Percentiles rank a stretch among this genome's conserved stretches.
These are phyloP conservation scores for Ilyonectria robusta DNA, from an alignment of 2,329 filamentous ascomycete species.

Conservation along the genomic window DNA sequence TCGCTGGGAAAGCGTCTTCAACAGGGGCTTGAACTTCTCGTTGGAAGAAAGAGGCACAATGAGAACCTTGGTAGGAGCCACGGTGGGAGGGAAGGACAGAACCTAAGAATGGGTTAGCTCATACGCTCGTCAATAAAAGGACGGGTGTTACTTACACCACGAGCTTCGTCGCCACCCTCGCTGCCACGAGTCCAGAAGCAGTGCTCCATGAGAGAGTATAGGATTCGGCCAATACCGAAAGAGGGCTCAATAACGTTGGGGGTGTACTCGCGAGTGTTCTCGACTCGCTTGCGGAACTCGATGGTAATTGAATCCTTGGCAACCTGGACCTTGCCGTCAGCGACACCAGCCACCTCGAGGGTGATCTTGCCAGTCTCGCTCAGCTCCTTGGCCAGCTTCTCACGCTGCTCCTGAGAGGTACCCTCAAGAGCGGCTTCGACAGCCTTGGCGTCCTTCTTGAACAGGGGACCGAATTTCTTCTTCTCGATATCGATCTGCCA, in stretches of 20 bases:
- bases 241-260: slow-evolving; percentile 98
- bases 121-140: not conserved
- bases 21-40: slow-evolving; percentile 82
- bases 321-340: slow-evolving; percentile 82
- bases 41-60: slow-evolving; percentile 91
- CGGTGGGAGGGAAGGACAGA: slow-evolving; percentile 69
- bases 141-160: slow-evolving; percentile 76
- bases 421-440: slow-evolving; percentile 85
- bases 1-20: slow-evolving; percentile 79
- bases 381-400: slow-evolving; percentile 83
- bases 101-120: slow-evolving; percentile 56
- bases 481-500: slow-evolving; percentile 91
- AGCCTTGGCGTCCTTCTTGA: slow-evolving; percentile 93
- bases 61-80: slow-evolving; percentile 96
- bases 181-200: slow-evolving; percentile 88
- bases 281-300: slow-evolving; percentile 84
- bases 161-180: slow-evolving; percentile 77
- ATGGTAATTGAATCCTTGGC: slow-evolving; percentile 85
- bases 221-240: slow-evolving; percentile 94
- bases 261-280: slow-evolving; percentile 91
- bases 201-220: slow-evolving; percentile 95
- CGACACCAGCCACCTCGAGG: slow-evolving; percentile 78
- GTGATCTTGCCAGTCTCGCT: slow-evolving; percentile 81
- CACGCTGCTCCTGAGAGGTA: slow-evolving; percentile 84
- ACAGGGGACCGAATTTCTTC: slow-evolving; percentile 95